These are phyloP conservation scores for Stemphylium beticola DNA, from an alignment of 2,329 filamentous ascomycete species.

Conservation along the genomic window DNA sequence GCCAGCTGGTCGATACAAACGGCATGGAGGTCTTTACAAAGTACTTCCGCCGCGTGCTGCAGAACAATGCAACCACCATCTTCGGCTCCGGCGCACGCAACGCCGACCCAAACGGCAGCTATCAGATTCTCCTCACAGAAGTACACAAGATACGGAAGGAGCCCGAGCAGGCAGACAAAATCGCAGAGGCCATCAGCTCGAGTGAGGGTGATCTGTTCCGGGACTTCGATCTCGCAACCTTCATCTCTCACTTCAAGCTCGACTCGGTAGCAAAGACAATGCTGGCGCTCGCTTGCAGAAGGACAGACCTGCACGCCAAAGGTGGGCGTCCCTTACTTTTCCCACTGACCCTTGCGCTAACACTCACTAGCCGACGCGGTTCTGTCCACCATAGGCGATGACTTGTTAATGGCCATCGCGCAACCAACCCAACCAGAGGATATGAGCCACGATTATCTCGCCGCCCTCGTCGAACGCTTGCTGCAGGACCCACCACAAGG, in stretches of 20 bases:
- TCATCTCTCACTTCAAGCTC: constrained; percentile 94
- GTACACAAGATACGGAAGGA: constrained; percentile 85
- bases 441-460: constrained; percentile 72
- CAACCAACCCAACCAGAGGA: constrained; percentile 68
- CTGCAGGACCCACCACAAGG: constrained; percentile 85
- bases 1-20: constrained; percentile 91
- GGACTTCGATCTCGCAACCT: constrained; percentile 94
- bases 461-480: constrained; percentile 82
- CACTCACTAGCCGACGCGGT: constrained; percentile 78
- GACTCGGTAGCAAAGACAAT: constrained; percentile 88
- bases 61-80: constrained; percentile 88
- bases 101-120: constrained; percentile 78
- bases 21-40: constrained; percentile 98
- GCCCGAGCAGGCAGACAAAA: constrained; percentile 82
- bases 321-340: constrained; percentile 60
- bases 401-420: constrained; percentile 78
- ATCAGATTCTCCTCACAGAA: constrained; percentile 80
- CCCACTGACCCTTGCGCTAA: constrained; percentile 22
- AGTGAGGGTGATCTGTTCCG: constrained; percentile 92
- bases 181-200: constrained; percentile 90
- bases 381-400: constrained; percentile 76
- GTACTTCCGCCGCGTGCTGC: constrained; percentile 92
- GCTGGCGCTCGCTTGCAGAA: constrained; percentile 85
- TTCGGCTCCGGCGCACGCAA: constrained; percentile 80
- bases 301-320: constrained; percentile 84